These are phyloP conservation scores for Hymenoscyphus scutula DNA, from an alignment of 2,329 filamentous ascomycete species.

Conservation along the genomic window DNA sequence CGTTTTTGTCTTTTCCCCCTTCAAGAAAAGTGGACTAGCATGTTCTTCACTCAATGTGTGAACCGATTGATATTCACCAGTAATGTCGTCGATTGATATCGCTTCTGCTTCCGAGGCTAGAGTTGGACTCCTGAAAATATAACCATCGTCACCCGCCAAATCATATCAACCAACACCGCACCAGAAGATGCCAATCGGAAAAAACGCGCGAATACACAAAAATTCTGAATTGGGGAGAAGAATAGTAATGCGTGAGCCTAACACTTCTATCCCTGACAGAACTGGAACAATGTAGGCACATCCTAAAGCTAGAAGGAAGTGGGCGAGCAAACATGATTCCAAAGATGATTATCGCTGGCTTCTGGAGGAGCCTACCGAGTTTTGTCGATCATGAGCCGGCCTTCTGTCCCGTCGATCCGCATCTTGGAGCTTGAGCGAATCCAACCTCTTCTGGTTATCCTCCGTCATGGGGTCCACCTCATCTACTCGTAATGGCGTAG, in stretches of 20 bases:
- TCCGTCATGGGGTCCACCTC: conserved; percentile 78
- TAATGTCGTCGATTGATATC: conserved; percentile 21
- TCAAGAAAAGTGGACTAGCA: conserved; percentile 33
- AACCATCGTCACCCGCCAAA: conserved; percentile 6
- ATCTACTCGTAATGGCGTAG: conserved; percentile 55
- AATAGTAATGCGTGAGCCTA: conserved; percentile 30
- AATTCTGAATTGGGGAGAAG: conserved; percentile 17
- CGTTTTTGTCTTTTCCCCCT: background rate
- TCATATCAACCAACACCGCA: conserved; percentile 25
- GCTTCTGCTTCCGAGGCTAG: conserved; percentile 19
- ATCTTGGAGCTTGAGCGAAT: conserved; percentile 88
- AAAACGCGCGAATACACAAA: conserved; percentile 15
- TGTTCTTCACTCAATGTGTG: conserved; percentile 30
- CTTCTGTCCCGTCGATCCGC: conserved; percentile 60
- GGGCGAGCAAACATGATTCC: conserved; percentile 23
- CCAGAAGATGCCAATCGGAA: conserved; percentile 12
- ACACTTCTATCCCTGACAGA: conserved; percentile 27
- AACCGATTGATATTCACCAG: conserved; percentile 15
- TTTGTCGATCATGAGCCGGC: conserved; percentile 58
- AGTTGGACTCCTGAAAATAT: conserved; percentile 25
- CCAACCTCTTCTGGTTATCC: conserved; percentile 81
- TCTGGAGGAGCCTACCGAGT: conserved; percentile 49
- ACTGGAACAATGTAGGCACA: conserved; percentile 21
- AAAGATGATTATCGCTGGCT: conserved; percentile 38
- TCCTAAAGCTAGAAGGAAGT: conserved; percentile 31